Percentiles rank a stretch among this genome's conserved stretches.
These are phyloP conservation scores for Gastrodia elata DNA, from an alignment of 106 monocot species.

Conservation along the genomic window DNA sequence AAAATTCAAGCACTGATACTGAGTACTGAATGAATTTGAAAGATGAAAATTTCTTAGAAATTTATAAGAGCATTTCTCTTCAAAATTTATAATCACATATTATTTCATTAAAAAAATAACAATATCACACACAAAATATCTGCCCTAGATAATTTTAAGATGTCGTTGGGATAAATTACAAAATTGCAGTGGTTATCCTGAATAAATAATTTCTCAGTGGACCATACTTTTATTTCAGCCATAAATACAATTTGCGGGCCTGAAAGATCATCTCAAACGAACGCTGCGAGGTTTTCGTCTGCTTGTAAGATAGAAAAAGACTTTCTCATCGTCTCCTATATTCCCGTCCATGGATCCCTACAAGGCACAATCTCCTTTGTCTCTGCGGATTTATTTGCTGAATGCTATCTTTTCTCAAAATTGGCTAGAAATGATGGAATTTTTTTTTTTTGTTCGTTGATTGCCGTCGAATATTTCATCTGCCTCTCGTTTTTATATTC, in stretches of 20 bases:
- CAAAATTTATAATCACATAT: too few relatives aligned
- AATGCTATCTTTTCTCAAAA: neutral
- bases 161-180: too few relatives aligned
- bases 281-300: neutral
- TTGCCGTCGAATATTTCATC: neutral
- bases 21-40: too few relatives aligned
- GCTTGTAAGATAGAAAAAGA: neutral
- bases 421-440: neutral
- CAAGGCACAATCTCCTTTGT: slow-evolving; percentile 24
- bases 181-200: too few relatives aligned
- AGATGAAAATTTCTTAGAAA: too few relatives aligned
- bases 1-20: too few relatives aligned
- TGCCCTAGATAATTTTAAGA: too few relatives aligned
- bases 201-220: too few relatives aligned
- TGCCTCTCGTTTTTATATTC: neutral
- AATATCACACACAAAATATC: too few relatives aligned
- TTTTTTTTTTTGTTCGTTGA: neutral
- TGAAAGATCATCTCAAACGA: neutral
- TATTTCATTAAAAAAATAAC: too few relatives aligned
- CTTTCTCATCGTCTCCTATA: neutral
- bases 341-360: slow-evolving; percentile 54
- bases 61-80: too few relatives aligned
- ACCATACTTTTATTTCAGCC: too few relatives aligned
- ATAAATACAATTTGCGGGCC: neutral
- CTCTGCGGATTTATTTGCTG: neutral